Conservation (phyloP, 2,329 filamentous ascomycete genomes). For the Ceratocystis lukuohia region DNA sequence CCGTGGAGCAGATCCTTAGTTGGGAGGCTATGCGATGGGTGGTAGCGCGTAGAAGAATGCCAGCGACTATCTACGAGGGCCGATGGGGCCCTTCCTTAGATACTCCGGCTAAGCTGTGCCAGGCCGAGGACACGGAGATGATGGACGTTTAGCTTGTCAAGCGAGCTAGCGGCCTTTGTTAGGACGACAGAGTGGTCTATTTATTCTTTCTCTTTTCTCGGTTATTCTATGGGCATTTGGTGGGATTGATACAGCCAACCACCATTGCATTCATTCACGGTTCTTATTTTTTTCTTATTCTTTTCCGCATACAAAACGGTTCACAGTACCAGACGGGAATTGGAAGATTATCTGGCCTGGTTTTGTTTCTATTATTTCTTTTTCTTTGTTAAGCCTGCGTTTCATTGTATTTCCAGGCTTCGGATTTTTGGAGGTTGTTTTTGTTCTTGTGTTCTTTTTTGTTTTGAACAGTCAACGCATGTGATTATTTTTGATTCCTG, state of each 20-base stretch:
- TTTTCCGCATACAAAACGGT: constrained; percentile 4
- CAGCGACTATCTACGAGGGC: constrained; percentile 91
- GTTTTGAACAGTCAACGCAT: too few relatives aligned
- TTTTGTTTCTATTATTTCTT: constrained; percentile 7
- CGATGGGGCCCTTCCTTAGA: constrained; percentile 68
- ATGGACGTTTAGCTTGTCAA: constrained; percentile 36
- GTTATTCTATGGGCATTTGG: not conserved
- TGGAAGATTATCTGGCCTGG: constrained; percentile 12
- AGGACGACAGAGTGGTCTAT: not conserved
- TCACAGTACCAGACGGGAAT: constrained; percentile 17
- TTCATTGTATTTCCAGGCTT: not conserved
- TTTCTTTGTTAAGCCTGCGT: constrained; percentile 5
- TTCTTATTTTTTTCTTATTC: constrained; percentile 10
- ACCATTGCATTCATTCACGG: not conserved
- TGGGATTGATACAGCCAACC: constrained; percentile 4
- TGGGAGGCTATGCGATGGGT: constrained; percentile 72
- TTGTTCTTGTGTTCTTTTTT: not conserved
- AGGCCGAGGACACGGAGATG: constrained; percentile 51
- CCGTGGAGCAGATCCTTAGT: constrained; percentile 57
- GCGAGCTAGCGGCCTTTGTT: too few relatives aligned
- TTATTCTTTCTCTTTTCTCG: not conserved
- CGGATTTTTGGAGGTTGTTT: not conserved
- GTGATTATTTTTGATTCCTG: too few relatives aligned
- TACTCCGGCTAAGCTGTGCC: not conserved
- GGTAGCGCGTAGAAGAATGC: constrained; percentile 58